Conservation (phyloP, 495 filamentous ascomycete species). For the Penicillium verhagenii region DNA sequence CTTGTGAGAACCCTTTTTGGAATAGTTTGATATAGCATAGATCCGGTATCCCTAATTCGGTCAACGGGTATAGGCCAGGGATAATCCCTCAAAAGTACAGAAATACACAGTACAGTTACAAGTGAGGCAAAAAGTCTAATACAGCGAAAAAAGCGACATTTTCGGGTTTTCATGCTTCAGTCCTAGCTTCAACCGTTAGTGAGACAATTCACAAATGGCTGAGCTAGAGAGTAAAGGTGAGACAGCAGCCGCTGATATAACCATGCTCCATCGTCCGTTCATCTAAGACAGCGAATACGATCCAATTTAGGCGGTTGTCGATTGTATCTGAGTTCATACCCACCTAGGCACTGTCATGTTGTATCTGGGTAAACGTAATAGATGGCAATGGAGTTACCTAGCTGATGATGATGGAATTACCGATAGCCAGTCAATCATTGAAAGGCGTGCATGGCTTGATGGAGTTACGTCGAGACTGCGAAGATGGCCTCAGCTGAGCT, state of each 20-base stretch:
- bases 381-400: no score
- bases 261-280: background rate
- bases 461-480: background rate
- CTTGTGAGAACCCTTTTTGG: no score
- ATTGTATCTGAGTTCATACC: background rate
- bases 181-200: background rate
- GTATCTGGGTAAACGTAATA: background rate
- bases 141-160: background rate
- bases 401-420: no score
- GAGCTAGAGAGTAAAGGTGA: background rate
- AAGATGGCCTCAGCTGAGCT: background rate
- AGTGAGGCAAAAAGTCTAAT: background rate
- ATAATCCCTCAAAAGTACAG: background rate
- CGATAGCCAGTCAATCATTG: no score
- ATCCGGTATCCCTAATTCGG: background rate
- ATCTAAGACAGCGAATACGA: background rate
- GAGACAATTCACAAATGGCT: background rate
- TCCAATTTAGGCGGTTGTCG: background rate
- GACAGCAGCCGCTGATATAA: background rate
- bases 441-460: background rate
- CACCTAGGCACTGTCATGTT: no score
- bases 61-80: background rate
- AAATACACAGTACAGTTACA: background rate
- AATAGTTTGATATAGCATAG: no score
- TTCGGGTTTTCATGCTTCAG: background rate